These are phyloP conservation scores for Miscanthus sacchariflorus DNA, from an alignment of 202 grass and related monocot species.

Conservation along the genomic window DNA sequence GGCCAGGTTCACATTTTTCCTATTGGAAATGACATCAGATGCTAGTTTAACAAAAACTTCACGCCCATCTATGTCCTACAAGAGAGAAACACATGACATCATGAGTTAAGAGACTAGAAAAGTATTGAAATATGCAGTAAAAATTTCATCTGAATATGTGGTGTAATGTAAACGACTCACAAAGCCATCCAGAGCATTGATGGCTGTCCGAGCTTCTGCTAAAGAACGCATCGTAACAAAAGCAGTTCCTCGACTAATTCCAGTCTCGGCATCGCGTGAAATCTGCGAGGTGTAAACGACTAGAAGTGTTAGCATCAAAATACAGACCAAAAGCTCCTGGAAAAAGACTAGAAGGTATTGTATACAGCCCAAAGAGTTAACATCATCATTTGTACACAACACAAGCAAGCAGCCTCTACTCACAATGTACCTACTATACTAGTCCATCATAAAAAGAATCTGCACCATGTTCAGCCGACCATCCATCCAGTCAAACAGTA, in stretches of 20 bases:
- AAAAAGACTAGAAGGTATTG: neutral
- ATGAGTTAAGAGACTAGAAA: neutral
- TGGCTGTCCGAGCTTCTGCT: slow-evolving; percentile 67
- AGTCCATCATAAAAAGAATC: slow-evolving; percentile 1
- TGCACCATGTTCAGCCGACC: neutral
- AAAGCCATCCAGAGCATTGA: slow-evolving; percentile 64
- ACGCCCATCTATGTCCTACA: slow-evolving; percentile 74
- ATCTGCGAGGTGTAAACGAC: slow-evolving; percentile 46
- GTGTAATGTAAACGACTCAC: slow-evolving; percentile 50
- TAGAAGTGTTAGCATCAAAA: slow-evolving; percentile 19
- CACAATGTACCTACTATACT: neutral
- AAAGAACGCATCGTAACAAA: slow-evolving; percentile 70
- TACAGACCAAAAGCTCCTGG: neutral
- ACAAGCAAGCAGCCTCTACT: neutral
- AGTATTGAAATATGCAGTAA: neutral
- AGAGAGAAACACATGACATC: neutral
- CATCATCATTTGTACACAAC: neutral
- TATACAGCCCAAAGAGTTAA: neutral
- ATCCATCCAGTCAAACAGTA: neutral
- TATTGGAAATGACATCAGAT: slow-evolving; percentile 57
- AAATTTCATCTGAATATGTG: slow-evolving; percentile 23
- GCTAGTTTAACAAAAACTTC: slow-evolving; percentile 78
- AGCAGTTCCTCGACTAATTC: slow-evolving; percentile 76
- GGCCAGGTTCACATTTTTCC: slow-evolving; percentile 50
- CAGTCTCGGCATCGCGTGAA: slow-evolving; percentile 59